Percentiles rank a stretch among this genome's conserved stretches.
These are phyloP conservation scores for Quercus phellos DNA, from an alignment of 331 rosid species.

Conservation along the genomic window DNA sequence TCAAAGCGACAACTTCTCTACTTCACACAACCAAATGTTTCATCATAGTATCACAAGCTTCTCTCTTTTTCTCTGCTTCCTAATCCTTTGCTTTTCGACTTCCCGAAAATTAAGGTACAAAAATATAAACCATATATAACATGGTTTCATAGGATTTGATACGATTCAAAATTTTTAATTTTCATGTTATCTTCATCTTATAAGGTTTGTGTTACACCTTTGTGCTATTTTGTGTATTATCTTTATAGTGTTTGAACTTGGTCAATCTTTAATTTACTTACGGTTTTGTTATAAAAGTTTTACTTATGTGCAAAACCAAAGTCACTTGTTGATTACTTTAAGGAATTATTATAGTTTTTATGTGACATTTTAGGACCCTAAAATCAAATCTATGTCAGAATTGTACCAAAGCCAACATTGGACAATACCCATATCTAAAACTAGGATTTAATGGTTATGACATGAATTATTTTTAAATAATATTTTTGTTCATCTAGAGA, in stretches of 20 bases:
- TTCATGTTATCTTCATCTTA: background rate
- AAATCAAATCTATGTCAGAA: background rate
- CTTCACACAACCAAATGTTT: background rate
- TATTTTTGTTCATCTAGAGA: background rate
- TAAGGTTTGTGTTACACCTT: background rate
- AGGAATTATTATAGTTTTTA: background rate
- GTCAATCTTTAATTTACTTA: background rate
- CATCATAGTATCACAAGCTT: too few relatives aligned
- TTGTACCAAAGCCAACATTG: background rate
- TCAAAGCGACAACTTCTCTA: background rate
- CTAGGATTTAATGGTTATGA: too few relatives aligned
- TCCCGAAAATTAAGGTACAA: background rate
- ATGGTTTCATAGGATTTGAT: too few relatives aligned
- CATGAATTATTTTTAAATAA: too few relatives aligned
- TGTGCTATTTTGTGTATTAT: background rate
- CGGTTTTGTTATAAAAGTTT: background rate
- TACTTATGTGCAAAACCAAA: background rate
- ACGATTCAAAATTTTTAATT: background rate
- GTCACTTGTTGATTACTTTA: background rate
- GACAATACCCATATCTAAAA: background rate
- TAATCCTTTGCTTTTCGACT: background rate
- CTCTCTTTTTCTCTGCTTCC: slow-evolving; percentile 9
- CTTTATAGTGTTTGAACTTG: background rate
- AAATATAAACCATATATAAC: background rate
- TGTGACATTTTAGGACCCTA: background rate